Base-by-base conservation (phyloP, 2,329 filamentous ascomycete genomes). In the Colletotrichum spinosum region DNA sequence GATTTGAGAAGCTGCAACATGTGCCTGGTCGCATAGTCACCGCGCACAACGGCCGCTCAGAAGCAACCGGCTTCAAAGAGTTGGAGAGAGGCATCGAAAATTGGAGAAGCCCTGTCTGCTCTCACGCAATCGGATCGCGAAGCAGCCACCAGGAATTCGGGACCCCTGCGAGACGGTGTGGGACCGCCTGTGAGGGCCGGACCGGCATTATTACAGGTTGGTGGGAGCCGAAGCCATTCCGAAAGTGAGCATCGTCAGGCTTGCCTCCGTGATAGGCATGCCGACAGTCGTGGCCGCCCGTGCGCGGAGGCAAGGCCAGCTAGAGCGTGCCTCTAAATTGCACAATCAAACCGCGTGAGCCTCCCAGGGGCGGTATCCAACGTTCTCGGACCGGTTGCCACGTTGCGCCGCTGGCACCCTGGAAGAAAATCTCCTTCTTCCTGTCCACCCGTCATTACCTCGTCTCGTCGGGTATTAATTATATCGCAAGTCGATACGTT, bases 91-190 rank as follows among this genome's bases (percentile, higher is more conserved):
- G 12, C n/a, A 9, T 25, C 42, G 12, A 37, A 53, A n/a, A 39
- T 64, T 59, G 60, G 64, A 67, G 60, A 65, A 48, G 34, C 60
- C 50, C 44, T 54, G 50, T 38, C 15, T 33, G 11, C 34, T 55
- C 38, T 65, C 44, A 37, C 44, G 49, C 60, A 65, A 55, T 65
- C 55, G 44, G 49, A 60, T 55, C 38, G 25, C 50, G 38, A 49
- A 58, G 48, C 49, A 63, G 38, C 39, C 38, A 55, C 44, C 45
- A 12, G 39, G 37, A 52, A 39, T 39, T 45, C 10, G 39, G 58
- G 45, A 15, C 25, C 62, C 45, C 39, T 53, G 63, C 51, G 37
- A 65, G 11, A 9, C 9, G 37, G 25, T 17, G 62, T 52, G 51
- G 51, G 33, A 41, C 52, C 7, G 37, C 17, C 38, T 15, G 33